Percentiles rank a stretch among this genome's conserved stretches.
These are phyloP conservation scores for Phytopythium ostracodes DNA, from an alignment of 352 stramenopile species.

Conservation along the genomic window DNA sequence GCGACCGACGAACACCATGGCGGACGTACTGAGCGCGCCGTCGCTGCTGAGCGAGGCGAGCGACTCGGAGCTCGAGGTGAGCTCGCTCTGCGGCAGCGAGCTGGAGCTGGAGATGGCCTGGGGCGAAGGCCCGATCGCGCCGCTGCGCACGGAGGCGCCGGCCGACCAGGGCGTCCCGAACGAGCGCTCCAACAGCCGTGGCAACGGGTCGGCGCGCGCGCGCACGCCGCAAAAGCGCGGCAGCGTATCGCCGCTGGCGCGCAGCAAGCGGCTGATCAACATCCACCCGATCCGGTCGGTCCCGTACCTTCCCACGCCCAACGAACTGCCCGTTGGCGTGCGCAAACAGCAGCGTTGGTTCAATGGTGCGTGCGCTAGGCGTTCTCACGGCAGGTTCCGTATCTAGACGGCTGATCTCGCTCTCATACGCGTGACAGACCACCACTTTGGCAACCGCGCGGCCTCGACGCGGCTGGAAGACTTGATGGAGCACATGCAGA, in stretches of 20 bases:
- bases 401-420: neutral
- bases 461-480: constrained; percentile 72
- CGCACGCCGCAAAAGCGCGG: constrained; percentile 62
- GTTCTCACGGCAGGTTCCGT: neutral
- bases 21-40: constrained; percentile 7
- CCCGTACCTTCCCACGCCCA: constrained; percentile 58
- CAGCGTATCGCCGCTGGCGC: constrained; percentile 44
- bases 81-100: constrained; percentile 69
- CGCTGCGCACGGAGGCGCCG: constrained; percentile 31
- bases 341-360: constrained; percentile 85
- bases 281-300: constrained; percentile 72
- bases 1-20: neutral
- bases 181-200: constrained; percentile 49
- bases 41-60: constrained; percentile 25
- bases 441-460: constrained; percentile 78
- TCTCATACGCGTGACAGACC: constrained; percentile 28
- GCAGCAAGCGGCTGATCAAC: constrained; percentile 76
- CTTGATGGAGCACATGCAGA: constrained; percentile 85
- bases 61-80: constrained; percentile 62
- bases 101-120: constrained; percentile 75
- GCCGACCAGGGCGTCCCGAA: constrained; percentile 10
- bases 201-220: constrained; percentile 56
- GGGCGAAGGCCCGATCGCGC: constrained; percentile 71
- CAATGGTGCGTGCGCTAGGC: constrained; percentile 40
- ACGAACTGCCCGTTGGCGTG: constrained; percentile 57